Evolutionary conservation across 768 basidiomycete genomes (phyloP).

Genomic region (Russula olivacea): DNA sequence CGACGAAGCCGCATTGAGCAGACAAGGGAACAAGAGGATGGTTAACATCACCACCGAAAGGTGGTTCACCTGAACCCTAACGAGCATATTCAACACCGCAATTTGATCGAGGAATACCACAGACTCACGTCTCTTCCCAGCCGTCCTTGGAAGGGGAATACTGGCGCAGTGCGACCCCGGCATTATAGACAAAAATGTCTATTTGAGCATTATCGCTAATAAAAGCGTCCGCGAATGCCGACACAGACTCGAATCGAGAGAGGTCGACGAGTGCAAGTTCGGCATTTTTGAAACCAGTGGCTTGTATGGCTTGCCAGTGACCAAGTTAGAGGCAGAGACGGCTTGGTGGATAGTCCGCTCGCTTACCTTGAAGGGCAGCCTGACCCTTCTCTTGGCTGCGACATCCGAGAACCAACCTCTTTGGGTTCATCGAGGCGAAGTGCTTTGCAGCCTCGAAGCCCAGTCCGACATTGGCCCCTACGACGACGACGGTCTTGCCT

Average conservation of each 20-base stretch:
- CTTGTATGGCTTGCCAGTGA: conserved; percentile 16
- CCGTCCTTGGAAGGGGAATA: conserved; percentile 31
- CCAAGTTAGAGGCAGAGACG: background rate
- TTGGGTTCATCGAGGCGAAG: conserved; percentile 19
- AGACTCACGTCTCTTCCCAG: conserved; percentile 30
- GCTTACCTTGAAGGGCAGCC: conserved; percentile 17
- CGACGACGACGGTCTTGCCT: conserved; percentile 24
- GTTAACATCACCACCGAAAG: conserved; percentile 14
- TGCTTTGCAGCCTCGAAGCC: conserved; percentile 24
- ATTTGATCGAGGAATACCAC: background rate
- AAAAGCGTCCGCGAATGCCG: conserved; percentile 27
- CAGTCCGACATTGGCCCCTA: conserved; percentile 24
- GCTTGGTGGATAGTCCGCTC: background rate
- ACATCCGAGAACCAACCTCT: conserved; percentile 20
- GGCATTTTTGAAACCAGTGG: conserved; percentile 13
- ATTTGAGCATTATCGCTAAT: conserved; percentile 27
- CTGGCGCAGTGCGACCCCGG: conserved; percentile 24
- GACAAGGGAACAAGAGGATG: conserved; percentile 16
- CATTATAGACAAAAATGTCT: conserved; percentile 31
- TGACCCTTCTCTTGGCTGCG: conserved; percentile 17
- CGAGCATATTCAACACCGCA: background rate
- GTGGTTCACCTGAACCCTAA: conserved; percentile 44
- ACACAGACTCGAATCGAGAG: conserved; percentile 27
- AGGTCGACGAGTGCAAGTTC: conserved; percentile 29
- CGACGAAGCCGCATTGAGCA: conserved; percentile 14